A percentile compares a stretch with the other conserved stretches of the same genome.
Conservation (phyloP, 371 early-diverging fungal genomes). For the Mucor velutinosus region DNA sequence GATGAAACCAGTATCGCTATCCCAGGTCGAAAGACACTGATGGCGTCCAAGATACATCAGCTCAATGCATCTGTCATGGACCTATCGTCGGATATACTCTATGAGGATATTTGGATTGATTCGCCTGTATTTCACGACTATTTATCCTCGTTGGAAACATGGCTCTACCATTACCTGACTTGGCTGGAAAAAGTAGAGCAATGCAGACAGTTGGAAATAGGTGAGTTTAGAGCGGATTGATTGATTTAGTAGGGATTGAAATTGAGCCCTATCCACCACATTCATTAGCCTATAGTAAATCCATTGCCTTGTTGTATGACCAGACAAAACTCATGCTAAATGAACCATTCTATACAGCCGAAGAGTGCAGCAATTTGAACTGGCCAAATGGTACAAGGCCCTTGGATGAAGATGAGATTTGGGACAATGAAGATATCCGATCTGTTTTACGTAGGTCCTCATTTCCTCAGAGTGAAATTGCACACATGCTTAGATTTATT, state of each 20-base stretch:
- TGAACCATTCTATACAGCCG: slow-evolving; percentile 22
- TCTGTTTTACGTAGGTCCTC: slow-evolving; percentile 11
- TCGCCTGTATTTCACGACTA: slow-evolving; percentile 34
- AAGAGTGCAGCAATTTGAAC: slow-evolving; percentile 14
- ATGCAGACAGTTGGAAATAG: slow-evolving; percentile 36
- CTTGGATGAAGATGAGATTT: slow-evolving; percentile 8
- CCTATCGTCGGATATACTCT: slow-evolving; percentile 24
- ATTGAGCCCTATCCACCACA: neutral
- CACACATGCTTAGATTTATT: neutral
- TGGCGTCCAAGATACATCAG: slow-evolving; percentile 2
- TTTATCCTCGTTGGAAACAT: slow-evolving; percentile 24
- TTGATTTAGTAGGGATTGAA: neutral
- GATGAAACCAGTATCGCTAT: slow-evolving; percentile 96
- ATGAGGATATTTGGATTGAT: slow-evolving; percentile 42
- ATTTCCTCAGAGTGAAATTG: neutral
- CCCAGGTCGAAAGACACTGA: slow-evolving; percentile 67
- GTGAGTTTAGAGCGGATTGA: neutral
- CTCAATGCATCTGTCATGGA: slow-evolving; percentile 8
- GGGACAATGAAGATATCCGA: slow-evolving; percentile 18
- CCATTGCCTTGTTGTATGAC: slow-evolving; percentile 18
- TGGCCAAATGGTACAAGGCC: slow-evolving; percentile 19
- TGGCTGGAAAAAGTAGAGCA: slow-evolving; percentile 34
- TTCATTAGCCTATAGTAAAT: slow-evolving; percentile 23
- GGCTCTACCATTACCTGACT: slow-evolving; percentile 24
- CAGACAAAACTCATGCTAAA: slow-evolving; percentile 21